Evolutionary conservation across 2,329 filamentous ascomycete genomes (phyloP).

Genomic region (Chrysoporthe puriensis): DNA sequence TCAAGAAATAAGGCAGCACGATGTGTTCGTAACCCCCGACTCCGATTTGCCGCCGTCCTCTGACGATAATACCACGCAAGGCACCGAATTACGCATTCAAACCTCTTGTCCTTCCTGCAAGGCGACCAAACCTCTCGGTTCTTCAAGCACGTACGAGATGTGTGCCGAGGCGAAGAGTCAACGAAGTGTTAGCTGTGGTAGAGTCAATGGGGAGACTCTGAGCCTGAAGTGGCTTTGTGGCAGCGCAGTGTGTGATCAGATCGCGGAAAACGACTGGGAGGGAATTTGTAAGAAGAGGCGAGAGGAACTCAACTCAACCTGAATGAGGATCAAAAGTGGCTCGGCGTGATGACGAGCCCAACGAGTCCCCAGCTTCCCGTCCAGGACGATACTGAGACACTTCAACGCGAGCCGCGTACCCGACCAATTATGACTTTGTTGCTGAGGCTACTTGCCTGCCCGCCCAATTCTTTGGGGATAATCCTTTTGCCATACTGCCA

Average conservation of each 20-base stretch:
- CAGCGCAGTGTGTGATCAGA: background rate
- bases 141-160: too few species aligned
- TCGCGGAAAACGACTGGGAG: background rate
- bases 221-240: conserved; percentile 16
- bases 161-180: too few species aligned
- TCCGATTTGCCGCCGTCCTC: too few species aligned
- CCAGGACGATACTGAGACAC: background rate
- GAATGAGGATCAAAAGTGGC: background rate
- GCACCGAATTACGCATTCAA: too few species aligned
- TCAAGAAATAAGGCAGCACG: too few species aligned
- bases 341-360: background rate
- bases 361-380: background rate
- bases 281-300: background rate
- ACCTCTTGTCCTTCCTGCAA: too few species aligned
- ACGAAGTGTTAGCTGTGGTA: too few species aligned
- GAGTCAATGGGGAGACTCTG: background rate
- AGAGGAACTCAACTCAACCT: background rate
- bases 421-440: background rate
- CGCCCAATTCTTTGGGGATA: background rate
- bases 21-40: too few species aligned
- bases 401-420: background rate
- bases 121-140: too few species aligned
- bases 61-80: too few species aligned
- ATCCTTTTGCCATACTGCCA: background rate
- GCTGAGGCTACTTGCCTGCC: background rate